Conservation (phyloP, 257 asterid species). For the Cordia subcordata region DNA sequence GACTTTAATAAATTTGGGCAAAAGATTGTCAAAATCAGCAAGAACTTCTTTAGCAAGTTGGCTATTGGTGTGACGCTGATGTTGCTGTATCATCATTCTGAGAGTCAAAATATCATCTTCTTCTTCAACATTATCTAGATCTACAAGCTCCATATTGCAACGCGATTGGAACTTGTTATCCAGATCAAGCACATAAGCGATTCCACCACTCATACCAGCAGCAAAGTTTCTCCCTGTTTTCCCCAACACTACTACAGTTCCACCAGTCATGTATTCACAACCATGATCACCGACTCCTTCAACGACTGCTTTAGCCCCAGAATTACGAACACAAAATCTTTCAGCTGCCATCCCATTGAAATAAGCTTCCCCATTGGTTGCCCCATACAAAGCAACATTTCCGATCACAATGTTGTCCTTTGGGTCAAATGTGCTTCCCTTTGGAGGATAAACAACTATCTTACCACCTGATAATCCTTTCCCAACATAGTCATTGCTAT, state of each 20-base stretch:
- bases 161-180: conserved; percentile 62
- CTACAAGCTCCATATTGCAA: conserved; percentile 90
- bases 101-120: conserved; percentile 80
- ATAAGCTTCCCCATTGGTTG: conserved; percentile 93
- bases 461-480: conserved; percentile 98
- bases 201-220: conserved; percentile 99
- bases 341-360: conserved; percentile 99
- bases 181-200: conserved; percentile 81
- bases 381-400: conserved; percentile 95
- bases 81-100: conserved; percentile 96
- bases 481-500: conserved; percentile 97
- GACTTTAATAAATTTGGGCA: conserved; percentile 86
- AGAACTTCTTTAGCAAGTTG: conserved; percentile 78
- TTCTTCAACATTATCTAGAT: conserved; percentile 82
- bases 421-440: conserved; percentile 80
- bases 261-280: conserved; percentile 99
- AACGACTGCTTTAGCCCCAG: conserved; percentile 94
- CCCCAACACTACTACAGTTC: conserved; percentile 86
- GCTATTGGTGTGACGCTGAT: conserved; percentile 91
- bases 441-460: conserved; percentile 88
- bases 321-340: conserved; percentile 94
- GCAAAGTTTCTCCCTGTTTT: conserved; percentile 95
- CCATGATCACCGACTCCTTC: conserved; percentile 99
- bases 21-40: conserved; percentile 59
- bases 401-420: conserved; percentile 95